Percentiles rank a stretch among this genome's conserved stretches.
phyloP scores from a whole-genome alignment of 306 rosid genomes.

The Herpetospermum pedunculosum region DNA sequence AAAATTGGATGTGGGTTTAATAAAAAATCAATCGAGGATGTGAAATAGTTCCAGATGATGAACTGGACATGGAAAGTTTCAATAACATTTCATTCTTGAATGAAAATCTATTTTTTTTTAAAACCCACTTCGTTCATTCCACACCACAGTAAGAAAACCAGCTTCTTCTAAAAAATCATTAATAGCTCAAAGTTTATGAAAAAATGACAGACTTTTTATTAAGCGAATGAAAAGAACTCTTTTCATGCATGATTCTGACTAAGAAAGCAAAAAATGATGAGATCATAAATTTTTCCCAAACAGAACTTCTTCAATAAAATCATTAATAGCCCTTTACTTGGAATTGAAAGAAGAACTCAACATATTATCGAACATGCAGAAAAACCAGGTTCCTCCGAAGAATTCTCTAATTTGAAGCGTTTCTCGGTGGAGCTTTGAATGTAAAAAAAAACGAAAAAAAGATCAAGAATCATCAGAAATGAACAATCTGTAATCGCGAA shows the following conservation, averaged over 20 bases:
- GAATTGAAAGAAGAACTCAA: neutral
- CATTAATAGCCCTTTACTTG: neutral
- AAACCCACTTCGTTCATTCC: neutral
- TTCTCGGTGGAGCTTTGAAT: neutral
- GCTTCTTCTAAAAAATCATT: no score
- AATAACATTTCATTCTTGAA: neutral
- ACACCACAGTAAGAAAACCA: neutral
- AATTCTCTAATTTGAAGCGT: neutral
- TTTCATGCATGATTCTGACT: neutral
- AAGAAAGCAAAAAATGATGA: neutral
- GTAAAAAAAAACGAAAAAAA: neutral
- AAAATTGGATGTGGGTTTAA: neutral
- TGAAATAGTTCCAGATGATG: neutral
- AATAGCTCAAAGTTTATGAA: neutral
- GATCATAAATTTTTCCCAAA: neutral
- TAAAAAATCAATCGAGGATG: neutral
- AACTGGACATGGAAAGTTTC: neutral
- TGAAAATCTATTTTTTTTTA: neutral
- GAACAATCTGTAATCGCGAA: neutral
- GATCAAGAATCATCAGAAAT: neutral
- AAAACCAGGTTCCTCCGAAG: neutral
- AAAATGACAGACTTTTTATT: neutral
- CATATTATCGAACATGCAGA: neutral
- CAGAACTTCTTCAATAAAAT: neutral
- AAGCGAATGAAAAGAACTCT: neutral